These are phyloP conservation scores for Taxillus chinensis DNA, from an alignment of 164 flowering plant species.

Conservation along the genomic window DNA sequence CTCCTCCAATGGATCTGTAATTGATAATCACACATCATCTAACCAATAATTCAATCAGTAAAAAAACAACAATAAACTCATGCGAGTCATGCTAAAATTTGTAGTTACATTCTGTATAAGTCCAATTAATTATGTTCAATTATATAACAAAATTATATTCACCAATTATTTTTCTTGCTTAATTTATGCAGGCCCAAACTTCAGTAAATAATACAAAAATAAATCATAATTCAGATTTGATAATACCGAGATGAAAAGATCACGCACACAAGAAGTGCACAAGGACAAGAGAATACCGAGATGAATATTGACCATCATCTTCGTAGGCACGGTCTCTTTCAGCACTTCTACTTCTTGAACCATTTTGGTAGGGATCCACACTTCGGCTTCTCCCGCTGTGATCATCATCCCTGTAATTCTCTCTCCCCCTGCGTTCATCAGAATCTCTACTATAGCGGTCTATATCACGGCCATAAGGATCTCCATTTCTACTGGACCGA, in stretches of 20 bases:
- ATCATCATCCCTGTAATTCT: constrained; percentile 60
- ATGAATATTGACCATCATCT: constrained; percentile 73
- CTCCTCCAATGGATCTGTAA: no score
- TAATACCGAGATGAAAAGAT: neutral
- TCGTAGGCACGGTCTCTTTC: constrained; percentile 59
- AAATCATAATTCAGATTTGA: neutral
- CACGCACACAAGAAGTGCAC: neutral
- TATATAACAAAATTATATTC: no score
- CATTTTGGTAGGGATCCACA: constrained; percentile 50
- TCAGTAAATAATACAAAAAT: no score
- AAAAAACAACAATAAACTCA: no score
- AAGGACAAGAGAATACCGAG: constrained; percentile 38
- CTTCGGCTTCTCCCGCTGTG: constrained; percentile 55
- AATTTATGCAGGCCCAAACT: no score
- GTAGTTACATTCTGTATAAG: no score
- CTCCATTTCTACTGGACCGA: constrained; percentile 49
- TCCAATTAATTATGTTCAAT: no score
- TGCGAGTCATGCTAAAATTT: no score
- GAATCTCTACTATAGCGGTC: constrained; percentile 55
- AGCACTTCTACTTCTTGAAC: constrained; percentile 62
- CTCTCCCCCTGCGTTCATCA: constrained; percentile 62
- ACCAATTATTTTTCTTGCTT: no score
- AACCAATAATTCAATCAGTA: no score
- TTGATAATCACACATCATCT: no score
- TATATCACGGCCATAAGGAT: constrained; percentile 48